Conservation (phyloP, 1,284 basidiomycete genomes). For the Inonotus obliquus region DNA sequence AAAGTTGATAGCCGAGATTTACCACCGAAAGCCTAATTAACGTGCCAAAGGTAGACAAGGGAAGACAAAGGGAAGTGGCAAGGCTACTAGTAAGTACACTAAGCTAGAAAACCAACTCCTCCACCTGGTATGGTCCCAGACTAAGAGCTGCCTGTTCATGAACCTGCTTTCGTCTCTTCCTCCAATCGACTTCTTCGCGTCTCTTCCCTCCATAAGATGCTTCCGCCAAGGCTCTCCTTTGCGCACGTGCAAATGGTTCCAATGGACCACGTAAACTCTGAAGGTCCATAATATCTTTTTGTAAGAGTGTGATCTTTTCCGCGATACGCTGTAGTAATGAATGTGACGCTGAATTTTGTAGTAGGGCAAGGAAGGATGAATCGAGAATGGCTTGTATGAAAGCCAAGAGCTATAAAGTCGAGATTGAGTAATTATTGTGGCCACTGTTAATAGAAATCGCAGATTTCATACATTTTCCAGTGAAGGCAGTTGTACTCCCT, state of each 20-base stretch:
- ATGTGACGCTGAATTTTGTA: slow-evolving; percentile 56
- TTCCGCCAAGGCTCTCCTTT: slow-evolving; percentile 36
- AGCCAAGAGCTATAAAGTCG: slow-evolving; percentile 39
- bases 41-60: too few species aligned
- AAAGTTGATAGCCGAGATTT: too few species aligned
- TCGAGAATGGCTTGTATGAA: slow-evolving; percentile 65
- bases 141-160: slow-evolving; percentile 48
- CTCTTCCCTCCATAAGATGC: slow-evolving; percentile 31
- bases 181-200: slow-evolving; percentile 47
- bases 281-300: slow-evolving; percentile 42
- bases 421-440: not conserved
- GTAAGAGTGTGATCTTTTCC: slow-evolving; percentile 48
- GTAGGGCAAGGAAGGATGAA: slow-evolving; percentile 57
- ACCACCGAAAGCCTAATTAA: too few species aligned
- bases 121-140: slow-evolving; percentile 64
- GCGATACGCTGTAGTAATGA: slow-evolving; percentile 43
- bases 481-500: slow-evolving; percentile 35
- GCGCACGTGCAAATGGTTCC: slow-evolving; percentile 53
- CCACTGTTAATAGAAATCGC: not conserved
- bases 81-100: not conserved
- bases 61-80: too few species aligned
- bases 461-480: slow-evolving; percentile 44
- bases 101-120: slow-evolving; percentile 55
- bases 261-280: slow-evolving; percentile 55
- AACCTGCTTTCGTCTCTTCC: slow-evolving; percentile 46